These are phyloP conservation scores for Globisporangium barbulae DNA, from an alignment of 352 stramenopile species.

Conservation along the genomic window DNA sequence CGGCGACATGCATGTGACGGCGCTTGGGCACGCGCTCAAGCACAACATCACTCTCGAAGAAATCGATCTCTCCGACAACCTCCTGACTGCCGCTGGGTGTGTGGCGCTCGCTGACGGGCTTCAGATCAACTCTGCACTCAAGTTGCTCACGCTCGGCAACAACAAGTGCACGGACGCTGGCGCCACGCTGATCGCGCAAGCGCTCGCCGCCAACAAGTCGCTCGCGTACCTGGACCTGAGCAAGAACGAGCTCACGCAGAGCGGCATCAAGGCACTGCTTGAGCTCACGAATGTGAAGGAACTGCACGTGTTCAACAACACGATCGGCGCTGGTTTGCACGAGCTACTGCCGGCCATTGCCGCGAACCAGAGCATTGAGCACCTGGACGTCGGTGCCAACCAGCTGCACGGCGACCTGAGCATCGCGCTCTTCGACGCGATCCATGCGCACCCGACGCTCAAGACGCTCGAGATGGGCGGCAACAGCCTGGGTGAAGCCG, in stretches of 20 bases:
- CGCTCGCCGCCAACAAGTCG: slow-evolving; percentile 34
- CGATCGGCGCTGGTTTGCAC: slow-evolving; percentile 43
- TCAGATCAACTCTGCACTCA: slow-evolving; percentile 39
- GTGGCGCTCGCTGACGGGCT: slow-evolving; percentile 43
- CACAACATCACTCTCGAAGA: slow-evolving; percentile 48
- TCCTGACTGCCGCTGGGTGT: slow-evolving; percentile 32
- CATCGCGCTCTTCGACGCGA: slow-evolving; percentile 52
- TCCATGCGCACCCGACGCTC: slow-evolving; percentile 66
- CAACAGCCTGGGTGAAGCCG: slow-evolving; percentile 71
- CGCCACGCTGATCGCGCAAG: slow-evolving; percentile 30
- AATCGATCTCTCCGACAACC: slow-evolving; percentile 72
- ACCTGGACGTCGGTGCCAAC: slow-evolving; percentile 69
- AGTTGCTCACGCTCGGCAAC: slow-evolving; percentile 47
- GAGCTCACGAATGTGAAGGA: slow-evolving; percentile 39
- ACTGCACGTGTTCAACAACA: slow-evolving; percentile 81
- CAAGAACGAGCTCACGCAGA: slow-evolving; percentile 58
- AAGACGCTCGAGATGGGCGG: slow-evolving; percentile 82
- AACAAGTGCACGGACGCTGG: slow-evolving; percentile 61
- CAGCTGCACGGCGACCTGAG: slow-evolving; percentile 59
- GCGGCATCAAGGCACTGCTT: slow-evolving; percentile 45
- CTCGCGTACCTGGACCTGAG: slow-evolving; percentile 63
- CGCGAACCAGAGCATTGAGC: slow-evolving; percentile 54
- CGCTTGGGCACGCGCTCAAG: slow-evolving; percentile 41
- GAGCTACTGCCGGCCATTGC: slow-evolving; percentile 47
- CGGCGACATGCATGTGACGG: slow-evolving; percentile 32